These are phyloP conservation scores for Colletotrichum tabaci DNA, from an alignment of 2,329 filamentous ascomycete species.

Conservation along the genomic window DNA sequence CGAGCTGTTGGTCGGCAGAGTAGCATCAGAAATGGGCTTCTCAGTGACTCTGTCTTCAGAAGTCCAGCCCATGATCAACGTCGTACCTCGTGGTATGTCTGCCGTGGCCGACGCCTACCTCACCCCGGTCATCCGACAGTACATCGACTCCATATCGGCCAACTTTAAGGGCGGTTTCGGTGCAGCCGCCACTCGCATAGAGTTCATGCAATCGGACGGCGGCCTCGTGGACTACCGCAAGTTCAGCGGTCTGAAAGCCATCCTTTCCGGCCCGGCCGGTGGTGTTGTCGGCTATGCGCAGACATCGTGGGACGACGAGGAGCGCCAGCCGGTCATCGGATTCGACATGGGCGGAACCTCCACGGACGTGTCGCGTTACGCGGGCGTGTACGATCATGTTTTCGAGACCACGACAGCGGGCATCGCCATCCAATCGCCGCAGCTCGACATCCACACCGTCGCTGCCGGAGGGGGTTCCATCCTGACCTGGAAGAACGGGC, in stretches of 20 bases:
- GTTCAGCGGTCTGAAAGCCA: constrained; percentile 79
- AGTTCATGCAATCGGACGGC: constrained; percentile 79
- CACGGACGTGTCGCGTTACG: constrained; percentile 81
- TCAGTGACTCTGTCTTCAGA: constrained; percentile 55
- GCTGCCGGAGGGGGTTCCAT: constrained; percentile 82
- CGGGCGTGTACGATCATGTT: constrained; percentile 57
- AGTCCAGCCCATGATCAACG: constrained; percentile 60
- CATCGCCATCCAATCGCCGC: constrained; percentile 83
- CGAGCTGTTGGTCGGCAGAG: constrained; percentile 52
- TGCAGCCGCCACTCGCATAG: constrained; percentile 66
- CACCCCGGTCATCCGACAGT: constrained; percentile 55
- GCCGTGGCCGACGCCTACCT: constrained; percentile 61
- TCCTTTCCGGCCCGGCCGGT: constrained; percentile 82
- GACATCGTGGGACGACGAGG: constrained; percentile 78
- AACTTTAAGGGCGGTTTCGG: constrained; percentile 55
- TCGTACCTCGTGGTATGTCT: constrained; percentile 60
- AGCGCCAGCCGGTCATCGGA: constrained; percentile 79
- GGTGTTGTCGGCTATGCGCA: constrained; percentile 83
- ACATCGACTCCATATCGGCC: constrained; percentile 53
- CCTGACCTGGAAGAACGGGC: constrained; percentile 79
- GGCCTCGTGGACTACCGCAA: constrained; percentile 68
- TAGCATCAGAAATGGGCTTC: constrained; percentile 60
- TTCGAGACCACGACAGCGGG: constrained; percentile 86
- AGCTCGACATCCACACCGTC: constrained; percentile 87
- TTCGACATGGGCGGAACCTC: constrained; percentile 83